phyloP scores from a whole-genome alignment of 257 asterid genomes.

The Fraxinus excelsior region DNA sequence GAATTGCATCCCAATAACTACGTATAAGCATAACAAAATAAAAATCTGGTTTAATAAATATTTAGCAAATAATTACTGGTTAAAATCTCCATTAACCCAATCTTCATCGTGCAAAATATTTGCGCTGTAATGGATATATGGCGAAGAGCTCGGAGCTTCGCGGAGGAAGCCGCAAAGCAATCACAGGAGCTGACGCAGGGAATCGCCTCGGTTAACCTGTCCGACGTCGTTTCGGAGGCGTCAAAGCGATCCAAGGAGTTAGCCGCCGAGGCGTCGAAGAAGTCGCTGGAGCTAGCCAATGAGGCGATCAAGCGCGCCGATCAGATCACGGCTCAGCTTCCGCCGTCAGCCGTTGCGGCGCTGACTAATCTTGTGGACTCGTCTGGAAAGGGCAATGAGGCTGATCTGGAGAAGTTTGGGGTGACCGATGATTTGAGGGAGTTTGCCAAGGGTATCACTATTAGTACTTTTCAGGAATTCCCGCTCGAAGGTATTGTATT shows the following conservation, averaged over 20 bases:
- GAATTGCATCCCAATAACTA: no score
- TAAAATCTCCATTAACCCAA: neutral
- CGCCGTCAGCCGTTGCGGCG: constrained; percentile 48
- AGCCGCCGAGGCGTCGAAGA: constrained; percentile 78
- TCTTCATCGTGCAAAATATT: no score
- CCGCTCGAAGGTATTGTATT: constrained; percentile 64
- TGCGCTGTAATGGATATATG: constrained; percentile 72
- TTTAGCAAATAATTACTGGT: neutral
- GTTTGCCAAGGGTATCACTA: constrained; percentile 69
- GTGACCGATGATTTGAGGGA: constrained; percentile 81
- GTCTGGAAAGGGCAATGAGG: constrained; percentile 29
- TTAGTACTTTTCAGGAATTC: constrained; percentile 70
- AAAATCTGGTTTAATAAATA: no score
- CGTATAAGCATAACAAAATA: no score
- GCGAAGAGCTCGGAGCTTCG: constrained; percentile 76
- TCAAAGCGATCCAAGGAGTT: constrained; percentile 71
- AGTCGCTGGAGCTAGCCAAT: constrained; percentile 46
- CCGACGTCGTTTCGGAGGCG: constrained; percentile 80
- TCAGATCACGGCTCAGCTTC: constrained; percentile 83
- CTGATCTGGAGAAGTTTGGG: constrained; percentile 71
- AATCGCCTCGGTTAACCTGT: constrained; percentile 56
- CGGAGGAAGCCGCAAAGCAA: constrained; percentile 87
- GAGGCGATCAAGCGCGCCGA: constrained; percentile 57
- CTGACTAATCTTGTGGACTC: constrained; percentile 62
- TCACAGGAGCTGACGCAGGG: constrained; percentile 71